Percentiles rank a stretch among this genome's conserved stretches.
Conservation (phyloP, 768 basidiomycete genomes). For the Mycena rebaudengoi region DNA sequence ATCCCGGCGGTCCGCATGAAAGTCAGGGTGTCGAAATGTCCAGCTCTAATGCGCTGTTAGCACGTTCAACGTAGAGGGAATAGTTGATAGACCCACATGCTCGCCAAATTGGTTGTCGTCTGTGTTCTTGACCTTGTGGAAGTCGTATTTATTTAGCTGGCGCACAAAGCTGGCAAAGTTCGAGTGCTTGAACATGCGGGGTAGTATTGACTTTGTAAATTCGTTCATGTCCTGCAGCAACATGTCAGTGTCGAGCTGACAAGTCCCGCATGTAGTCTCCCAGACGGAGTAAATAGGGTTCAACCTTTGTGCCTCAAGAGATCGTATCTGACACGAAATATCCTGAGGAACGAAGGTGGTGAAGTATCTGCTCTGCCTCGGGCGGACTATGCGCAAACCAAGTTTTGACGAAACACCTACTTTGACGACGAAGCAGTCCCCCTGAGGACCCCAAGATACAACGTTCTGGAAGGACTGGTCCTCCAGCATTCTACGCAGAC, state of each 20-base stretch:
- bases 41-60: slow-evolving; percentile 48
- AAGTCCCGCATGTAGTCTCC: too few relatives aligned
- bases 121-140: slow-evolving; percentile 94
- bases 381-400: too few relatives aligned
- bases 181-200: slow-evolving; percentile 94
- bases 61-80: background rate
- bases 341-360: too few relatives aligned
- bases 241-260: too few relatives aligned
- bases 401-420: slow-evolving; percentile 32
- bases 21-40: slow-evolving; percentile 69
- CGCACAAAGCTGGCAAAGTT: slow-evolving; percentile 94
- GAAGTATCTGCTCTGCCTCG: too few relatives aligned
- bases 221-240: slow-evolving; percentile 82
- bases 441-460: slow-evolving; percentile 84
- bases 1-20: slow-evolving; percentile 61
- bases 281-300: too few relatives aligned
- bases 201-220: slow-evolving; percentile 90
- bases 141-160: slow-evolving; percentile 96
- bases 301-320: too few relatives aligned
- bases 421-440: slow-evolving; percentile 94
- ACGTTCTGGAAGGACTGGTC: slow-evolving; percentile 75
- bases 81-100: slow-evolving; percentile 57
- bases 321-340: too few relatives aligned
- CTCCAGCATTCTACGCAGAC: slow-evolving; percentile 79
- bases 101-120: slow-evolving; percentile 80